These are phyloP conservation scores for Lentinula aciculospora DNA, from an alignment of 768 basidiomycete species.

Conservation along the genomic window DNA sequence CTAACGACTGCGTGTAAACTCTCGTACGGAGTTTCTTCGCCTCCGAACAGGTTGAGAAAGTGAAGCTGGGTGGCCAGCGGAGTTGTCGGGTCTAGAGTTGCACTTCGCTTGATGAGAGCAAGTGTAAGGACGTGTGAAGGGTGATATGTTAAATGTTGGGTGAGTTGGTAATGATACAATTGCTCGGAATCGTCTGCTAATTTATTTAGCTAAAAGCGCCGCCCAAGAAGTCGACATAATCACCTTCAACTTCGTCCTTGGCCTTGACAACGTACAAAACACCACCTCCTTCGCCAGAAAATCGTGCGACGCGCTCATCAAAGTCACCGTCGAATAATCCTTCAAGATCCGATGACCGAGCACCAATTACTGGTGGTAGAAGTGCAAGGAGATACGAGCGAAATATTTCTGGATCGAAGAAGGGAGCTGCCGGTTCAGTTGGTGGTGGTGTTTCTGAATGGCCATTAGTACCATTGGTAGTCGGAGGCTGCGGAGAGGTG, in stretches of 20 bases:
- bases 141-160: conserved; percentile 74
- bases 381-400: conserved; percentile 65
- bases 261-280: conserved; percentile 81
- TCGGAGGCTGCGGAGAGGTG: neutral
- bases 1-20: conserved; percentile 94
- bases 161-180: conserved; percentile 62
- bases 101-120: conserved; percentile 90
- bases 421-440: conserved; percentile 37
- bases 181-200: conserved; percentile 57
- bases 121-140: conserved; percentile 78
- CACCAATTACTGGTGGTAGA: conserved; percentile 80
- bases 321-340: conserved; percentile 65
- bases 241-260: conserved; percentile 71
- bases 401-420: conserved; percentile 63
- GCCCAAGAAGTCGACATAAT: conserved; percentile 12
- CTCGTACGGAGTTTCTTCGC: conserved; percentile 90
- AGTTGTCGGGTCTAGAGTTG: conserved; percentile 71
- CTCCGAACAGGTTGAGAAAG: conserved; percentile 86
- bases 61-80: conserved; percentile 86
- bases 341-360: conserved; percentile 52
- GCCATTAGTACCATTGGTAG: conserved; percentile 14
- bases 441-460: conserved; percentile 15
- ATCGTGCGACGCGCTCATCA: conserved; percentile 68
- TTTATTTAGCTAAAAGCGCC: neutral
- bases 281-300: conserved; percentile 69